Base-by-base conservation (phyloP, 495 filamentous ascomycete genomes). In the Lasiosphaeria miniovina region DNA sequence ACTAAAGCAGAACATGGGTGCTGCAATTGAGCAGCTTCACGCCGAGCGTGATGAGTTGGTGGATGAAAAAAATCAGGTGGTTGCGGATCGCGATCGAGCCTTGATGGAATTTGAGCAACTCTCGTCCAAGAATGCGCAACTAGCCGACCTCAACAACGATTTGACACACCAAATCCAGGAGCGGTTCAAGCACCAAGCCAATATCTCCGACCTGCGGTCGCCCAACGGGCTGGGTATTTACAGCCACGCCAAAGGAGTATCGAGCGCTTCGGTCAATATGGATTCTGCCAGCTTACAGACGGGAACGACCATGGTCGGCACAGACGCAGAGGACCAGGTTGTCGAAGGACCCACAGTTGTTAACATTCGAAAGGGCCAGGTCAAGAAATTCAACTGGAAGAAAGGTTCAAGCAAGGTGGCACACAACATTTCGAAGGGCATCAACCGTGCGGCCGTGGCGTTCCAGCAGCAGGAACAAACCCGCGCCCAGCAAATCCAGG, bases 301-400 rank as follows among this genome's bases (percentile, higher is more conserved):
- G 0, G 61, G 59, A 11, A 58, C 65, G 17, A 84, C 84, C 0
- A 78, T 88, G 52, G 73, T 89, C 38, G 78, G 80, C 12, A 83
- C 85, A n/a, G 88, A 89, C 17, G 80, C 75, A 1, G 89, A 91
- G 57, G 80, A 86, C 10, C 81, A 84, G 12, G 82, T 87, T 9
- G 78, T 92, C 57, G 78, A 91, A 38, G 89, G 91, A 12, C 91
- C 94, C 32, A 93, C 96, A 55, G 87, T 97, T 31, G 87, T 96
- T 61, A 94, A 91, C 68, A 93, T 97, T 65, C 86, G 90, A 57
- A 96, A 96, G 78, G 90, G 88, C 52, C 89, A 96, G 70, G 85
- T 87, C 36, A 96, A 91, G 76, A 96, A 96, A 70, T 96, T 96
- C 77, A 95, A 94, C 75, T 98, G 94, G 93, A 96, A 96, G 82